phyloP scores from a whole-genome alignment of 768 basidiomycete genomes.

The Lactifluus subvellereus region DNA sequence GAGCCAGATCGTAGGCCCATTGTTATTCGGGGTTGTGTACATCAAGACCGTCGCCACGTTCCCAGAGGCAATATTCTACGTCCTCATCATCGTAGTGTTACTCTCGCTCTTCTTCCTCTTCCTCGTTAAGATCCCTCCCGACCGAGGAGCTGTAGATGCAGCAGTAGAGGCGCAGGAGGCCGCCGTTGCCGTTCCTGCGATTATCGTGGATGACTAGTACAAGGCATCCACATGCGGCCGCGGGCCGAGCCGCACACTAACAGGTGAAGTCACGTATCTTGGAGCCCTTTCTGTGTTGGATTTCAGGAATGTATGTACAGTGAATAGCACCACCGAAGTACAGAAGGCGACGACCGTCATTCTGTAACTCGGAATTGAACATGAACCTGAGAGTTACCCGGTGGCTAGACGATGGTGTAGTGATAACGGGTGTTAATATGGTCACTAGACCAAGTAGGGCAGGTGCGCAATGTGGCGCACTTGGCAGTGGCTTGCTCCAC shows the following conservation, averaged over 20 bases:
- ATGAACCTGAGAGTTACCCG: no score
- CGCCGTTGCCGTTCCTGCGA: background rate
- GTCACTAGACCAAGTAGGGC: no score
- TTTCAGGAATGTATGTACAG: background rate
- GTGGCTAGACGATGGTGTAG: no score
- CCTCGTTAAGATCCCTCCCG: conserved; percentile 41
- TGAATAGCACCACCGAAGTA: background rate
- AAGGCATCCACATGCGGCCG: background rate
- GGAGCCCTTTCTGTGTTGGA: background rate
- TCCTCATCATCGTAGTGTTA: conserved; percentile 39
- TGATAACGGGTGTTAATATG: no score
- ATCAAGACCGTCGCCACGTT: conserved; percentile 62
- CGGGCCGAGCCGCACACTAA: background rate
- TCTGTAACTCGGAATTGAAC: no score
- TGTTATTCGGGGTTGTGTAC: conserved; percentile 67
- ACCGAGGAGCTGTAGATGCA: background rate
- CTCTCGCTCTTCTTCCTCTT: conserved; percentile 42
- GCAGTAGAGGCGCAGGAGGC: background rate
- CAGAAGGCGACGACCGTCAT: background rate
- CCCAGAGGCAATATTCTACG: conserved; percentile 64
- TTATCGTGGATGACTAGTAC: background rate
- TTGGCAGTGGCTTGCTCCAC: no score
- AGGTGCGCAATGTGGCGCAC: no score
- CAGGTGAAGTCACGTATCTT: background rate
- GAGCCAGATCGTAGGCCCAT: conserved; percentile 61